A percentile compares a stretch with the other conserved stretches of the same genome.
These are phyloP conservation scores for Chamaecyparis obtusa DNA, from an alignment of 75 land plant genomes.

Conservation along the genomic window DNA sequence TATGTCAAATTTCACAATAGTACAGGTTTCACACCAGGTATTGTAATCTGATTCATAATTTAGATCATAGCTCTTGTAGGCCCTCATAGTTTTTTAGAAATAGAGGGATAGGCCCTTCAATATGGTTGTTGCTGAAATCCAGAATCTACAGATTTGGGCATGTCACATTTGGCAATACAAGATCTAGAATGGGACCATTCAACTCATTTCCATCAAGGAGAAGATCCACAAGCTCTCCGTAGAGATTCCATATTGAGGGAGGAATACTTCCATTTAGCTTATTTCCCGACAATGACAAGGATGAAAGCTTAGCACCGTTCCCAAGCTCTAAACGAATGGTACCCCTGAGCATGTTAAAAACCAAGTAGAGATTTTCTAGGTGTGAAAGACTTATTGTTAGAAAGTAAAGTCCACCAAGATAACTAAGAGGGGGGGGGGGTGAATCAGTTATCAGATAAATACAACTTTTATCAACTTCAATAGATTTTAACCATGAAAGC, in stretches of 20 bases:
- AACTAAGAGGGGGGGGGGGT: too few relatives aligned
- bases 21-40: too few relatives aligned
- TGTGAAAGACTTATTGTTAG: constrained; percentile 8
- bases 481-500: too few relatives aligned
- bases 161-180: constrained; percentile 5
- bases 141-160: constrained; percentile 10
- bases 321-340: constrained; percentile 31
- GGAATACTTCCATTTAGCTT: constrained; percentile 12
- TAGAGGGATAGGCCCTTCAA: constrained; percentile 29
- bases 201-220: constrained; percentile 14
- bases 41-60: too few relatives aligned
- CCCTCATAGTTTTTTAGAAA: constrained; percentile 9
- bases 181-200: constrained; percentile 23
- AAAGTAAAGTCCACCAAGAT: too few relatives aligned
- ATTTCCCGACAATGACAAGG: constrained; percentile 10
- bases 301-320: constrained; percentile 11
- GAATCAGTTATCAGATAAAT: too few relatives aligned
- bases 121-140: constrained; percentile 18
- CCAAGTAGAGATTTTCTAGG: constrained; percentile 23
- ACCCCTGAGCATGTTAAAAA: constrained; percentile 23
- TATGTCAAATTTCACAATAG: too few relatives aligned
- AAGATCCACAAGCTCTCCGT: constrained; percentile 12
- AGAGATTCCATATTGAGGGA: constrained; percentile 20
- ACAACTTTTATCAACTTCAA: too few relatives aligned
- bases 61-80: too few relatives aligned